Conservation (phyloP, 1,284 basidiomycete genomes). For the Leccinum huronense region DNA sequence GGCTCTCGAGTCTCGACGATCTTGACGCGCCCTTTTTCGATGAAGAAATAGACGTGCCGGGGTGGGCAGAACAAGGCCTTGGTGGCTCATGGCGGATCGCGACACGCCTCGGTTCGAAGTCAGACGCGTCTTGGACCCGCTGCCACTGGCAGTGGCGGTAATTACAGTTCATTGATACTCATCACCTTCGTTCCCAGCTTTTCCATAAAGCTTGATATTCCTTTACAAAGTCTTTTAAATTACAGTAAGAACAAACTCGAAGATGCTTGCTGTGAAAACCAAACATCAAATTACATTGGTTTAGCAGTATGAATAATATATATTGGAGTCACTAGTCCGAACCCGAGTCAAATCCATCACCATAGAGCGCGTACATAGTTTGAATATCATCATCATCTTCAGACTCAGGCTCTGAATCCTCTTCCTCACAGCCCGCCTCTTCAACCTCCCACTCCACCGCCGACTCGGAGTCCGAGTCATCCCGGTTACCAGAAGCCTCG, state of each 20-base stretch:
- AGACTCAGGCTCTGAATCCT: neutral
- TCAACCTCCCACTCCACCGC: no score
- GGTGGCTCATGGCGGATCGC: constrained; percentile 11
- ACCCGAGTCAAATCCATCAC: neutral
- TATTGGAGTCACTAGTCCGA: neutral
- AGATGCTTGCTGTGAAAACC: neutral
- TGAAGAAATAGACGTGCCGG: constrained; percentile 81
- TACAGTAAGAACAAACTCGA: no score
- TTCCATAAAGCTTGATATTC: constrained; percentile 59
- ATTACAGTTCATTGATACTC: constrained; percentile 56
- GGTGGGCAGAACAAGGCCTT: constrained; percentile 45
- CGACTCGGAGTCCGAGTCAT: no score
- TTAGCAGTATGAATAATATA: no score
- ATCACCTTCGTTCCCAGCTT: constrained; percentile 66
- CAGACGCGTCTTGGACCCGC: no score
- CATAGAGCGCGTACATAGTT: neutral
- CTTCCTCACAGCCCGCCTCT: neutral
- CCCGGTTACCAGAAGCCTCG: no score
- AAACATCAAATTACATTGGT: neutral
- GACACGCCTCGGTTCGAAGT: no score
- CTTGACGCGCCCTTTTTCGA: constrained; percentile 74
- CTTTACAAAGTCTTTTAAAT: no score
- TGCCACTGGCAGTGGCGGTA: no score
- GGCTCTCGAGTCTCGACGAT: constrained; percentile 69
- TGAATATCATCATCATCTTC: neutral